These are phyloP conservation scores for Ballota nigra DNA, from an alignment of 257 asterid species.

Conservation along the genomic window DNA sequence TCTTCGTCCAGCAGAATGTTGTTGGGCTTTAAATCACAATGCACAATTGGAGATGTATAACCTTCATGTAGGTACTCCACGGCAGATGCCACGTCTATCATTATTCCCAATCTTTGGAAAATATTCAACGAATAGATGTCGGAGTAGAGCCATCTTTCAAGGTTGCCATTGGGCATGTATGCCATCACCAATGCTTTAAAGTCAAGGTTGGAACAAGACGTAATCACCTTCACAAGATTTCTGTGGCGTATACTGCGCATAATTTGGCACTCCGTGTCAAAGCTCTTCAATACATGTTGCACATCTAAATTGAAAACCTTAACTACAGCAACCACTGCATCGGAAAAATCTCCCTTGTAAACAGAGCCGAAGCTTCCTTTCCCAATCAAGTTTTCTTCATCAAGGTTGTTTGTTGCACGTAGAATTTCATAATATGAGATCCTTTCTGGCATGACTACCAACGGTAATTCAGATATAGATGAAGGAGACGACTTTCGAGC, in stretches of 20 bases:
- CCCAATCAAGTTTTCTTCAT: background rate
- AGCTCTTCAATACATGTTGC: background rate
- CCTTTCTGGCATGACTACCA: background rate
- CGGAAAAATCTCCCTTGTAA: background rate
- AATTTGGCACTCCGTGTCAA: background rate
- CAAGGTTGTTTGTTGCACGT: background rate
- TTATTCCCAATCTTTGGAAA: background rate
- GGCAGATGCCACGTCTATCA: background rate
- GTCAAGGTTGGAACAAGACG: background rate
- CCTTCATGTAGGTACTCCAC: background rate
- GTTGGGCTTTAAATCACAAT: constrained; percentile 1
- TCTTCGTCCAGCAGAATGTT: constrained; percentile 5
- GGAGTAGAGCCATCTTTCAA: background rate
- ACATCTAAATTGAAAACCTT: background rate
- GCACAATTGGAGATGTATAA: background rate
- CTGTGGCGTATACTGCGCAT: background rate
- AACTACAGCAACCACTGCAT: background rate
- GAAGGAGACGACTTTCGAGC: background rate
- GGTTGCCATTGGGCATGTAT: background rate
- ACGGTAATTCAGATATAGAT: background rate
- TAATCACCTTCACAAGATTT: background rate
- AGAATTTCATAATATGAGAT: background rate
- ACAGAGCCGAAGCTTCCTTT: background rate
- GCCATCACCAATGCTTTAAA: constrained; percentile 6
- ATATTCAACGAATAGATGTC: background rate